Conservation (phyloP, 2,329 filamentous ascomycete genomes). For the Pyrenochaeta sp. region DNA sequence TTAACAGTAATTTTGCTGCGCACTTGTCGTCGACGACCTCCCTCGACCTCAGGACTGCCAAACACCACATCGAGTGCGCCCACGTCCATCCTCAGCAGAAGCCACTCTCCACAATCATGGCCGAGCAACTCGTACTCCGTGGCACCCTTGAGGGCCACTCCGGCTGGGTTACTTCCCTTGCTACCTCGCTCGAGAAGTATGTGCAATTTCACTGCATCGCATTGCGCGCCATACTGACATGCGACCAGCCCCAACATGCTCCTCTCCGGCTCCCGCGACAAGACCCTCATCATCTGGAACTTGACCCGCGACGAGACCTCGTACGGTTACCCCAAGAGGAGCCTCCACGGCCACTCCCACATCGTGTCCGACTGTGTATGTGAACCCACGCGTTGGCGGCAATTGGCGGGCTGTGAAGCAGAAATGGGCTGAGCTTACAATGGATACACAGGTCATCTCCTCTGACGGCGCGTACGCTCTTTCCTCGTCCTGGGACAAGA, state of each 20-base stretch:
- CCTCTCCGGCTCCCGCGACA: conserved; percentile 95
- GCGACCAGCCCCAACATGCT: conserved; percentile 93
- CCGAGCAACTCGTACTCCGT: conserved; percentile 94
- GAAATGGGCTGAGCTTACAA: conserved; percentile 39
- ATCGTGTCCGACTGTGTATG: conserved; percentile 99
- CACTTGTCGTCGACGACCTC: conserved; percentile 15
- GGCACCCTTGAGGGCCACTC: conserved; percentile 98
- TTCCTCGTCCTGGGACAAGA: conserved; percentile 99
- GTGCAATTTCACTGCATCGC: conserved; percentile 17
- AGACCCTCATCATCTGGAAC: conserved; percentile 99
- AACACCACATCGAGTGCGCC: conserved; percentile 38
- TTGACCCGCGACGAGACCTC: conserved; percentile 97
- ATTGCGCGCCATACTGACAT: conserved; percentile 42
- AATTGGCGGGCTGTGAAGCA: conserved; percentile 37
- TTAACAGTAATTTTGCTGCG: conserved; percentile 15
- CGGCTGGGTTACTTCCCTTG: conserved; percentile 99
- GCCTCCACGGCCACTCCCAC: conserved; percentile 98
- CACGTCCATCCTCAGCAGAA: conserved; percentile 42
- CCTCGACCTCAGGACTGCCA: conserved; percentile 34
- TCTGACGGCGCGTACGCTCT: conserved; percentile 99
- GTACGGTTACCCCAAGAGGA: conserved; percentile 99
- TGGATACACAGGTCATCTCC: conserved; percentile 82
- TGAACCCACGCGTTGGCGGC: conserved; percentile 44
- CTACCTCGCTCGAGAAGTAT: conserved; percentile 98
- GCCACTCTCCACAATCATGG: conserved; percentile 65